Evolutionary conservation across 2,329 filamentous ascomycete species (phyloP).

Genomic region (Trichophyton simii): DNA sequence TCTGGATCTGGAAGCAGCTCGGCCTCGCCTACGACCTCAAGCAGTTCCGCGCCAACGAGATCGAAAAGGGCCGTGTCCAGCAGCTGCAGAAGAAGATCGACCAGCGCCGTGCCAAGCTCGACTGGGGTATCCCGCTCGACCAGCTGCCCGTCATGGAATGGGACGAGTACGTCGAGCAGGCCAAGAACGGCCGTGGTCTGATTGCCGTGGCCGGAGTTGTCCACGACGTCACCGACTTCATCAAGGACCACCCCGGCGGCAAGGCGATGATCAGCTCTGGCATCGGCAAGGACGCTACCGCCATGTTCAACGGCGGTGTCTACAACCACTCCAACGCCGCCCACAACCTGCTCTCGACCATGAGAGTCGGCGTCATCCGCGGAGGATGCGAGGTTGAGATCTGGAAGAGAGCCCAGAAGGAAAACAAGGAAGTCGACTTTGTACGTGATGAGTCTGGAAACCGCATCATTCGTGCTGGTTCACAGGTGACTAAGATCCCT

Average conservation of each 20-base stretch:
- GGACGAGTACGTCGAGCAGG: slow-evolving; percentile 70
- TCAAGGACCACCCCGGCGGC: slow-evolving; percentile 82
- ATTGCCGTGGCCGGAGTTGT: slow-evolving; percentile 72
- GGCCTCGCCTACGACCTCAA: slow-evolving; percentile 78
- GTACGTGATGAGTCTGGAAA: slow-evolving; percentile 70
- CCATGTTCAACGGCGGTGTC: slow-evolving; percentile 84
- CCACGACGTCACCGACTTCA: slow-evolving; percentile 72
- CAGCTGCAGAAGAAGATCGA: slow-evolving; percentile 88
- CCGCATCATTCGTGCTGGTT: slow-evolving; percentile 72
- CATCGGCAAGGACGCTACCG: slow-evolving; percentile 76
- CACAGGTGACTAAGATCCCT: slow-evolving; percentile 70
- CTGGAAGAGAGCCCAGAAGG: slow-evolving; percentile 52
- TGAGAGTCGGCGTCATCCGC: slow-evolving; percentile 49
- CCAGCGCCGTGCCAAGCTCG: slow-evolving; percentile 66
- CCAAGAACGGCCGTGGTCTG: slow-evolving; percentile 65
- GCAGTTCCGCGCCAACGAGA: slow-evolving; percentile 83
- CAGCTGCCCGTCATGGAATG: slow-evolving; percentile 75
- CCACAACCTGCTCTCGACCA: slow-evolving; percentile 77
- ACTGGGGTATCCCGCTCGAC: slow-evolving; percentile 78
- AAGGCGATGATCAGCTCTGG: slow-evolving; percentile 73
- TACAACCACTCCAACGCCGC: slow-evolving; percentile 84
- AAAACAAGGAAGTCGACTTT: slow-evolving; percentile 64
- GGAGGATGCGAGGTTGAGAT: too few relatives aligned
- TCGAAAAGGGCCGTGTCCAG: slow-evolving; percentile 81
- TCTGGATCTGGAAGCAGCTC: slow-evolving; percentile 72